These are phyloP conservation scores for Pulveroboletus ravenelii DNA, from an alignment of 768 basidiomycete genomes.

Conservation along the genomic window DNA sequence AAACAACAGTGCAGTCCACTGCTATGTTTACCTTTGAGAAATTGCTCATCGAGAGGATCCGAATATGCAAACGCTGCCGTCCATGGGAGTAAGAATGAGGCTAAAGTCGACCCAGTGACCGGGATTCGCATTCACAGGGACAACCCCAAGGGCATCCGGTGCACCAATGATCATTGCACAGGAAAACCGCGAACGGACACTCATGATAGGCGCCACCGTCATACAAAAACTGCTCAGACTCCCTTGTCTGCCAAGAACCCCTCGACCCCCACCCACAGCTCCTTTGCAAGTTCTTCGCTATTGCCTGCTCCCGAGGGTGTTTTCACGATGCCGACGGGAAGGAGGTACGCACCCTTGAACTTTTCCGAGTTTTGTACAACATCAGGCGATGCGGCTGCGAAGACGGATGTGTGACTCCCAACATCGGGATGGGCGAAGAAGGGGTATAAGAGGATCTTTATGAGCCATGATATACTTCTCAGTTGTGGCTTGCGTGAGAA, in stretches of 20 bases:
- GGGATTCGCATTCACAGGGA: no score
- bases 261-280: constrained; percentile 29
- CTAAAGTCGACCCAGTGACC: no score
- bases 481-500: constrained; percentile 23
- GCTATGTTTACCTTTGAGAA: no score
- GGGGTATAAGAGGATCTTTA: constrained; percentile 16
- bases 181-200: no score
- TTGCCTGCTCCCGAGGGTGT: constrained; percentile 8
- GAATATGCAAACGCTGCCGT: no score
- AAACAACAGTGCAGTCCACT: no score
- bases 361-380: constrained; percentile 17
- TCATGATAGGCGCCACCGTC: background rate
- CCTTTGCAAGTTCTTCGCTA: constrained; percentile 23
- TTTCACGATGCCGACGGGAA: constrained; percentile 20
- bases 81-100: no score
- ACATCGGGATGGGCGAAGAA: constrained; percentile 15
- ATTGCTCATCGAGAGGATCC: no score
- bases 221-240: constrained; percentile 8
- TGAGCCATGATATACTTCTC: constrained; percentile 15
- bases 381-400: constrained; percentile 29
- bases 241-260: constrained; percentile 20
- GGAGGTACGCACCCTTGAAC: constrained; percentile 31
- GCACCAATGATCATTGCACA: no score
- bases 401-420: constrained; percentile 26
- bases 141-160: no score